A percentile compares a stretch with the other conserved stretches of the same genome.
These are phyloP conservation scores for Aspergillus pseudotamarii DNA, from an alignment of 2,329 filamentous ascomycete genomes.

Conservation along the genomic window DNA sequence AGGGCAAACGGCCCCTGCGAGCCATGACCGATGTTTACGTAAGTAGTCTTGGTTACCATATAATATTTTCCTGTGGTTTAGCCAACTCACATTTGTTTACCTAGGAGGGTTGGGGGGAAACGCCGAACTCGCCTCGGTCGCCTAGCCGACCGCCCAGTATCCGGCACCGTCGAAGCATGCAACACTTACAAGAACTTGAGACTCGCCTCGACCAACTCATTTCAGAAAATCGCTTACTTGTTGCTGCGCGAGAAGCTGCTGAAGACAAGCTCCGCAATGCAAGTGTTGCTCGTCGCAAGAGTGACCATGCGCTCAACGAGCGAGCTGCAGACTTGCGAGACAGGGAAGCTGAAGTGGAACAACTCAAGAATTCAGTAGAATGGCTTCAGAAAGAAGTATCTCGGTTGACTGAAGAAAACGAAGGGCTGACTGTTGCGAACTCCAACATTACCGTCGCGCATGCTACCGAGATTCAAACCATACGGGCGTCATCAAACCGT, in stretches of 20 bases:
- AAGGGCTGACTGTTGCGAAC: slow-evolving; percentile 76
- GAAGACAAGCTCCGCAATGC: slow-evolving; percentile 65
- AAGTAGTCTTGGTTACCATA: slow-evolving; percentile 49
- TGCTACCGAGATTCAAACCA: slow-evolving; percentile 67
- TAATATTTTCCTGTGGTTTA: slow-evolving; percentile 9
- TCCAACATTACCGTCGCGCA: slow-evolving; percentile 75
- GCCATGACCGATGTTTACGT: slow-evolving; percentile 94
- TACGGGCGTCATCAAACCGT: slow-evolving; percentile 64
- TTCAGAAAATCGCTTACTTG: slow-evolving; percentile 79
- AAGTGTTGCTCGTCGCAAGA: slow-evolving; percentile 57
- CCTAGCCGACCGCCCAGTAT: slow-evolving; percentile 93
- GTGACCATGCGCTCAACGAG: slow-evolving; percentile 61
- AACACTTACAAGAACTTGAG: slow-evolving; percentile 87
- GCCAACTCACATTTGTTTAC: slow-evolving; percentile 18
- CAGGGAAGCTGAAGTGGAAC: slow-evolving; percentile 83
- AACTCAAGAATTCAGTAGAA: slow-evolving; percentile 75
- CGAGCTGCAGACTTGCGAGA: slow-evolving; percentile 73
- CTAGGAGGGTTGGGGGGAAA: slow-evolving; percentile 93
- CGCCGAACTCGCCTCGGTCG: slow-evolving; percentile 79
- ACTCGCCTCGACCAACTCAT: slow-evolving; percentile 79
- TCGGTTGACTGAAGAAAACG: slow-evolving; percentile 80
- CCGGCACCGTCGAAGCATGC: slow-evolving; percentile 96
- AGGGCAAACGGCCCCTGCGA: slow-evolving; percentile 79
- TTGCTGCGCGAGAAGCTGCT: slow-evolving; percentile 69
- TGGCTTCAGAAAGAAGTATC: slow-evolving; percentile 81